Evolutionary conservation across 257 asterid genomes (phyloP).

Genomic region (Verbena officinalis): DNA sequence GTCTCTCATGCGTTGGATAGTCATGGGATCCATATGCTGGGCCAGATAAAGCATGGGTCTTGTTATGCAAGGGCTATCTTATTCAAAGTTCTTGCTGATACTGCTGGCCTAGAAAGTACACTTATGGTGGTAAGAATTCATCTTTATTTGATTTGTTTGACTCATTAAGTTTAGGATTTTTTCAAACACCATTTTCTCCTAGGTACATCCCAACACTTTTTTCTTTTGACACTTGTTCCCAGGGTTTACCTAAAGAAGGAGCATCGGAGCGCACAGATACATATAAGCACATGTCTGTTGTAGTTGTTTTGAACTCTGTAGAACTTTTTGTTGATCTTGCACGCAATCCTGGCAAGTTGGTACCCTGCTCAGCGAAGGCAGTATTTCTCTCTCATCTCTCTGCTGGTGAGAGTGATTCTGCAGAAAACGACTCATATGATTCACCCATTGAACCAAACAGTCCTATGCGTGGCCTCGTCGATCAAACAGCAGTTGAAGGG

Average conservation of each 20-base stretch:
- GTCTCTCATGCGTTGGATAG: constrained; percentile 68
- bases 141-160: constrained; percentile 28
- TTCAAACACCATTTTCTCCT: constrained; percentile 23
- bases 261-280: constrained; percentile 63
- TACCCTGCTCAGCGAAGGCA: constrained; percentile 70
- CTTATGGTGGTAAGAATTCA: constrained; percentile 80
- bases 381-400: constrained; percentile 65
- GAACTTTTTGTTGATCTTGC: constrained; percentile 84
- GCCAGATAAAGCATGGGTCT: constrained; percentile 81
- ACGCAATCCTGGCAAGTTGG: constrained; percentile 81
- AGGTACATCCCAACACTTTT: constrained; percentile 8
- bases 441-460: constrained; percentile 89
- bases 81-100: constrained; percentile 90
- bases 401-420: constrained; percentile 79
- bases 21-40: constrained; percentile 83
- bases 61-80: constrained; percentile 86
- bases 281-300: constrained; percentile 68
- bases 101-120: constrained; percentile 73
- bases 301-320: constrained; percentile 67
- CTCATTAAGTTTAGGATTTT: constrained; percentile 17
- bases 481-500: constrained; percentile 73
- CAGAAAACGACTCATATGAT: constrained; percentile 74
- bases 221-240: constrained; percentile 16
- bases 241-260: constrained; percentile 85
- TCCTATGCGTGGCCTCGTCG: constrained; percentile 63